Percentiles rank a stretch among this genome's conserved stretches.
phyloP scores from a whole-genome alignment of 2,329 filamentous ascomycete genomes.

The Calonectria naviculata region DNA sequence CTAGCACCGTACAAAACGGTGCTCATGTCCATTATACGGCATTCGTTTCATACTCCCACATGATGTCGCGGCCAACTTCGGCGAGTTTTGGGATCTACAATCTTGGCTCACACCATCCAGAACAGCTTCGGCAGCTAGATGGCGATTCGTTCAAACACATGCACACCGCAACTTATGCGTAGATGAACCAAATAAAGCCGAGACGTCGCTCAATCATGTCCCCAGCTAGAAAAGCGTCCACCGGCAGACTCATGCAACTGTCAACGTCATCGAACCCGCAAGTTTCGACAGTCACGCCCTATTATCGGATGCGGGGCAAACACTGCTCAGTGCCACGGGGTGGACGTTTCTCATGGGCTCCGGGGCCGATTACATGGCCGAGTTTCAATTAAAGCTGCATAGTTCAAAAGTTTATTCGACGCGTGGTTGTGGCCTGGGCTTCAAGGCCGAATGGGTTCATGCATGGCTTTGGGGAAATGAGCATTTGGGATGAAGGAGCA shows the following conservation, averaged over 20 bases:
- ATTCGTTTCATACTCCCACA: not conserved
- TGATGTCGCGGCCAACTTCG: not conserved
- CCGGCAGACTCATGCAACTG: not conserved
- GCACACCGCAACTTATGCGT: not conserved
- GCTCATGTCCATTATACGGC: not conserved
- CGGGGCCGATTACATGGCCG: conserved; percentile 7
- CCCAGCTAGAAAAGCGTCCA: not conserved
- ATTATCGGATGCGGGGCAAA: not conserved
- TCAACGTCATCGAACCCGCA: not conserved
- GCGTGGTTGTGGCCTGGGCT: conserved; percentile 3
- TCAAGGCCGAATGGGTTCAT: conserved; percentile 16
- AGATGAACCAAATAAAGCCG: not conserved
- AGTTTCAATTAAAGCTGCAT: conserved; percentile 8
- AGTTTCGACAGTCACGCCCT: not conserved
- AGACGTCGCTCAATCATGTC: not conserved
- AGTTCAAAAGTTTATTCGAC: not conserved
- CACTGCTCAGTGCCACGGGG: not conserved
- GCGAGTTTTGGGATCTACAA: not conserved
- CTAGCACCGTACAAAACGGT: not conserved
- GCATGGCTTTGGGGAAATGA: conserved; percentile 13
- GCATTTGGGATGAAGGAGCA: not conserved
- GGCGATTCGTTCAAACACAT: not conserved
- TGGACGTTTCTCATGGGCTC: not conserved
- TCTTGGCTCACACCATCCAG: not conserved
- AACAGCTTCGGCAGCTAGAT: not conserved